Evolutionary conservation across 257 asterid species (phyloP), one percentile per base, ranked within the genome.

Genomic region (Gynochthodes officinalis): DNA sequence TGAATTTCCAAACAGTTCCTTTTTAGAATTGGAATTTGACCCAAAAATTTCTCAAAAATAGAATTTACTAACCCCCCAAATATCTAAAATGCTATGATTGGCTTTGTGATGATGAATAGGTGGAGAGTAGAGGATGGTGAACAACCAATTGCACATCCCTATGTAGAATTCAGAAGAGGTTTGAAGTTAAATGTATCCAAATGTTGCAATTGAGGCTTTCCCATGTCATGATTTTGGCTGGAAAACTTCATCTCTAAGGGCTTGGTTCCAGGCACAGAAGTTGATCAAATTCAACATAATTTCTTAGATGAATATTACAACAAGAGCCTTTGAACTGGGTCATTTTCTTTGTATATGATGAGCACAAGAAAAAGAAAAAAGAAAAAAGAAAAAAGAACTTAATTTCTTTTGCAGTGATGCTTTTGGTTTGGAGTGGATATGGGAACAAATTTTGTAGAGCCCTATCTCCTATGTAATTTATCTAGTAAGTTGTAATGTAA

Each of bases 41-140:
- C 50, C 50, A 5, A 46, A 46, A n/a, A n/a, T n/a, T n/a, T n/a
- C n/a, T n/a, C n/a, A n/a, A n/a, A n/a, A n/a, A n/a, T n/a, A n/a
- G n/a, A n/a, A n/a, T n/a, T n/a, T n/a, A n/a, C n/a, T n/a, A n/a
- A n/a, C n/a, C n/a, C n/a, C n/a, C n/a, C n/a, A n/a, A n/a, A n/a
- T n/a, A n/a, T n/a, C n/a, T n/a, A n/a, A n/a, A n/a, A n/a, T n/a
- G n/a, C n/a, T n/a, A n/a, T n/a, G n/a, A n/a, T 7, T 10, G 48
- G 48, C 1, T 60, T 61, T 61, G 35, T 61, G 50, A 12, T 46
- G 2, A 39, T 25, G 5, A 72, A 67, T 77, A 88, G 96, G 70
- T 90, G 96, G 96, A 83, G 83, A 0, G 75, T 86, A 0, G 89
- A 85, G 75, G 92, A 88, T 25, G 88, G 84, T 9, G 94, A 86